A percentile compares a stretch with the other conserved stretches of the same genome.
phyloP scores from a whole-genome alignment of 495 filamentous ascomycete genomes.

The Trichoderma parareesei region DNA sequence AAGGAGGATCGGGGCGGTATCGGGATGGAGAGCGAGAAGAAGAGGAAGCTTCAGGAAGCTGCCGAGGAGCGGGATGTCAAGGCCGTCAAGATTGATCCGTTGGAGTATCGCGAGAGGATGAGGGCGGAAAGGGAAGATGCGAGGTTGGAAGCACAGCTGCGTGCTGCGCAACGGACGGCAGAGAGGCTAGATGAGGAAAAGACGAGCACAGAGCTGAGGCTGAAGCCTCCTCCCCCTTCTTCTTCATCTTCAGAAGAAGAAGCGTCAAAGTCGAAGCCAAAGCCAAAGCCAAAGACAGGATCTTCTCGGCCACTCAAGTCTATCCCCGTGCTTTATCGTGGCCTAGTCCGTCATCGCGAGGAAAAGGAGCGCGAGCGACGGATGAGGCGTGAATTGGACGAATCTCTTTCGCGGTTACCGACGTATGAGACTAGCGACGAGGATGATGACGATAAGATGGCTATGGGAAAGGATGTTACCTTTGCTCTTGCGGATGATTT shows the following conservation, averaged over 20 bases:
- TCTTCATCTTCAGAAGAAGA: constrained; percentile 12
- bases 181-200: constrained; percentile 58
- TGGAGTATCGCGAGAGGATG: constrained; percentile 68
- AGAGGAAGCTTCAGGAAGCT: constrained; percentile 68
- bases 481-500: constrained; percentile 56
- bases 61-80: constrained; percentile 44
- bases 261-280: constrained; percentile 25
- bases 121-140: constrained; percentile 63
- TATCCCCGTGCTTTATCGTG: constrained; percentile 74
- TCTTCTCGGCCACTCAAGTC: constrained; percentile 40
- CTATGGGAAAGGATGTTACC: constrained; percentile 33
- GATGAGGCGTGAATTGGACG: constrained; percentile 61
- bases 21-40: constrained; percentile 72
- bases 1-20: constrained; percentile 85
- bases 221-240: no score
- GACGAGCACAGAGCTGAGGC: constrained; percentile 18
- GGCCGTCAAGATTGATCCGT: constrained; percentile 57
- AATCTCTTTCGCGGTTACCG: constrained; percentile 44
- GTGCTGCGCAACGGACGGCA: constrained; percentile 72
- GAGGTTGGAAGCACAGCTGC: constrained; percentile 56
- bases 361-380: constrained; percentile 61
- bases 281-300: constrained; percentile 35
- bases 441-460: constrained; percentile 42
- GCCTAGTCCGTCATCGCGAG: constrained; percentile 57
- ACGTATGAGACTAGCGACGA: constrained; percentile 45